Base-by-base conservation (phyloP, 768 basidiomycete species). In the Naematelia encephala region DNA sequence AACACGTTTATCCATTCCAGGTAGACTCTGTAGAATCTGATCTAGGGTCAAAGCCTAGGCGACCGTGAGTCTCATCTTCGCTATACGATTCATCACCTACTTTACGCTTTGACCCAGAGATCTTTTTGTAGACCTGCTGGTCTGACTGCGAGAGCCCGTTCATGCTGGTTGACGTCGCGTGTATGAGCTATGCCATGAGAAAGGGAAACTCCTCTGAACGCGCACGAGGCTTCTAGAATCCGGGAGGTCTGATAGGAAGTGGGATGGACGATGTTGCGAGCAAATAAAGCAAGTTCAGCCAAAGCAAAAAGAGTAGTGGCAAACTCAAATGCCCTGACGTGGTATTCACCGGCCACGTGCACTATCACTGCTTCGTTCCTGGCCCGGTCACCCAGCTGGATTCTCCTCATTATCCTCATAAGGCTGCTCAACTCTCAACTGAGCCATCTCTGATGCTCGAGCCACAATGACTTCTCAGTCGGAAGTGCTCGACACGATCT, bases 101-200 rank as follows among this genome's bases (percentile, higher is more conserved):
- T 59, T 58, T 57, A 51, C 63, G 63, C 69, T 70, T 73, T 12
- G 69, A 56, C 25, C 51, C 51, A 29, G 59, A 29, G 43, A 64
- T 56, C 64, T 73, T 73, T 47, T 68, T 68, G 59, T 62, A 73
- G 62, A 73, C 68, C 65, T 67, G 66, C 58, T 73, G 71, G 62
- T 73, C 71, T n/a, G 71, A 65, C 28, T 66, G 64, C 11, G 61
- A 21, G 48, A 50, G 44, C 43, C 58, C 48, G 47, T 14, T 56
- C 34, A 39, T 39, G 34, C 16, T 39, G 8, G 34, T 16, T 39
- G 34, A 39, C 16, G 16, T 16, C 16, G 8, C 16, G 8, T 16
- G 34, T 8, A 8, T 39, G 34, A 8, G 34, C 34, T 39, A 39
- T 39, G 34, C 34, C 34, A 39, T 39, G 8, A 16, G 16, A 39